Percentiles rank a stretch among this genome's conserved stretches.
phyloP scores from a whole-genome alignment of 352 stramenopile species.

The Phytophthora pseudosyringae region DNA sequence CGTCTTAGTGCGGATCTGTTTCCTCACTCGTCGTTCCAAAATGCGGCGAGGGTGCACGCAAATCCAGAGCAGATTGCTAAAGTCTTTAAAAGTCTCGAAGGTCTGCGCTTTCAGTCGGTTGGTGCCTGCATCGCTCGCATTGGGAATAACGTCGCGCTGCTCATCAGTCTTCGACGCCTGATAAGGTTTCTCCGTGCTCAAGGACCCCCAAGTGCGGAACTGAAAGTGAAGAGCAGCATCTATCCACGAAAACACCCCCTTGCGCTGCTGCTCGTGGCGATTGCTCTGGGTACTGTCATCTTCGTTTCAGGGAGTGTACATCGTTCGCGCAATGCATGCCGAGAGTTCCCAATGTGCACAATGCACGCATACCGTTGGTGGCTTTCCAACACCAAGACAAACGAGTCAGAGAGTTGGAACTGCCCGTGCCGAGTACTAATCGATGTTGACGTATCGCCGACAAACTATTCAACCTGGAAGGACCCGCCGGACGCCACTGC shows the following conservation, averaged over 20 bases:
- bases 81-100: slow-evolving; percentile 38
- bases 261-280: slow-evolving; percentile 13
- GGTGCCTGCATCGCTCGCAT: slow-evolving; percentile 40
- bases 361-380: slow-evolving; percentile 30
- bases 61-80: slow-evolving; percentile 28
- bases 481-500: slow-evolving; percentile 19
- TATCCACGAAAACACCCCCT: slow-evolving; percentile 33
- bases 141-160: slow-evolving; percentile 37
- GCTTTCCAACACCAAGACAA: slow-evolving; percentile 5
- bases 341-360: slow-evolving; percentile 20
- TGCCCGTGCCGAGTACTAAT: slow-evolving; percentile 47
- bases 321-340: slow-evolving; percentile 25
- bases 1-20: slow-evolving; percentile 24
- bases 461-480: slow-evolving; percentile 33
- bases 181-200: slow-evolving; percentile 20
- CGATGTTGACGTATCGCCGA: slow-evolving; percentile 21
- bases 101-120: slow-evolving; percentile 32
- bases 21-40: slow-evolving; percentile 28
- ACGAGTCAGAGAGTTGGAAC: slow-evolving; percentile 10
- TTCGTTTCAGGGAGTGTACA: slow-evolving; percentile 14
- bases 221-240: slow-evolving; percentile 5
- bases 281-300: slow-evolving; percentile 20
- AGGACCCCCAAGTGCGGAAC: background rate
- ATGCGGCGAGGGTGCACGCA: slow-evolving; percentile 24
- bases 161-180: slow-evolving; percentile 25